Evolutionary conservation across 2,329 filamentous ascomycete species (phyloP), one percentile per base, ranked within the genome.

Genomic region (Fusarium brevicatenulatum): DNA sequence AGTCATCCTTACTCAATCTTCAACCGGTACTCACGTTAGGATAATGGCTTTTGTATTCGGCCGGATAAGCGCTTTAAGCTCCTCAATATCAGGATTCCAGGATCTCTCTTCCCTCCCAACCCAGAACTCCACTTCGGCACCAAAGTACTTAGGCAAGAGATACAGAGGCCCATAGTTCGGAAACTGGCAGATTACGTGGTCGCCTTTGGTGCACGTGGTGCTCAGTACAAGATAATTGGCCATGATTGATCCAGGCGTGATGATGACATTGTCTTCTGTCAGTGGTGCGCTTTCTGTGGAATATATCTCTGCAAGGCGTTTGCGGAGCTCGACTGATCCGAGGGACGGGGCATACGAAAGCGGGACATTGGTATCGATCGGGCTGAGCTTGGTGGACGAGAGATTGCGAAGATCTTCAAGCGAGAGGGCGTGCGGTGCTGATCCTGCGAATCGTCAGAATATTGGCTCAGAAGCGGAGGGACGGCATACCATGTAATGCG

Each of bases 1-100:
- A 46, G 23, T 25, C 25, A 9, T 19, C 0, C 7, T 28, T 6
- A 19, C 11, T 2, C 13, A 0, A 19, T 2, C 5, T 13, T 19
- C 4, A 3, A 2, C 5, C 9, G 4, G 9, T 11, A 46, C 43
- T 42, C 9, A 60, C 56, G 44, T 42, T 15, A 42, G 28, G 9
- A 60, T 30, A 0, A 60, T 60, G 16, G 44, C 44, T 19, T 60
- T 60, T 2, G 56, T 53, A 1, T 18, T 25, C 0, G 56, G 56
- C 36, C 13, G n/a, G 5, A 60, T 42, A 4, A 42, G 39, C 10
- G 25, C 44, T 7, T 34, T 42, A 0, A 60, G 36, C 18, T 42
- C 44, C 5, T 53, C 9, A 2, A 60, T 36, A 15, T 53, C 44
- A 18, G 19, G 57, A n/a, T 53, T 10, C 57, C 57, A 60, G 4